Evolutionary conservation across 768 basidiomycete species (phyloP).

Genomic region (Tulasnella sp.): DNA sequence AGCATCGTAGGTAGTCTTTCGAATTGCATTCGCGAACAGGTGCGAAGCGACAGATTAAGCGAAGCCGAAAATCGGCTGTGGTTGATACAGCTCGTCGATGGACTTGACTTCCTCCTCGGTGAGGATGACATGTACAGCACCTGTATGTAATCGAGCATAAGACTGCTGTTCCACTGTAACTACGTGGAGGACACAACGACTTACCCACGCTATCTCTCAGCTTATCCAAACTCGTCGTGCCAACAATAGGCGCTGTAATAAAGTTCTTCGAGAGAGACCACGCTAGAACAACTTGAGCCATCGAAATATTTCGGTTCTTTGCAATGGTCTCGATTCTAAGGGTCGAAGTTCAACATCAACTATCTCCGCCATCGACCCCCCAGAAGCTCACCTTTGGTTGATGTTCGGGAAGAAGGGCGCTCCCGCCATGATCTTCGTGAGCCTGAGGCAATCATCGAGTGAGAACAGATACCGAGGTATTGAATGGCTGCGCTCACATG

Average conservation of each 20-base stretch:
- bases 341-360: neutral
- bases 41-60: neutral
- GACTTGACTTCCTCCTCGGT: conserved; percentile 31
- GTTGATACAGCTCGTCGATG: conserved; percentile 31
- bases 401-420: neutral
- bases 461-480: neutral
- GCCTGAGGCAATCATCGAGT: too few species aligned
- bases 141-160: neutral
- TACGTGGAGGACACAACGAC: neutral
- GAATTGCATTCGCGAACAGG: neutral
- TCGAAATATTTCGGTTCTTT: conserved; percentile 32
- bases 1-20: too few species aligned
- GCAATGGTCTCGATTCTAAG: conserved; percentile 49
- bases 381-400: neutral
- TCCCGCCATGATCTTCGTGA: too few species aligned
- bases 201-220: conserved; percentile 24
- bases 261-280: neutral
- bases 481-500: neutral
- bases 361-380: neutral
- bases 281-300: neutral
- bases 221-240: conserved; percentile 20
- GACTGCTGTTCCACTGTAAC: too few species aligned
- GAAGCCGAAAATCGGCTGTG: conserved; percentile 23
- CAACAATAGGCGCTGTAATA: neutral
- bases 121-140: conserved; percentile 23